Base-by-base conservation (phyloP, 2,329 filamentous ascomycete genomes). In the Cordyceps farinosa region DNA sequence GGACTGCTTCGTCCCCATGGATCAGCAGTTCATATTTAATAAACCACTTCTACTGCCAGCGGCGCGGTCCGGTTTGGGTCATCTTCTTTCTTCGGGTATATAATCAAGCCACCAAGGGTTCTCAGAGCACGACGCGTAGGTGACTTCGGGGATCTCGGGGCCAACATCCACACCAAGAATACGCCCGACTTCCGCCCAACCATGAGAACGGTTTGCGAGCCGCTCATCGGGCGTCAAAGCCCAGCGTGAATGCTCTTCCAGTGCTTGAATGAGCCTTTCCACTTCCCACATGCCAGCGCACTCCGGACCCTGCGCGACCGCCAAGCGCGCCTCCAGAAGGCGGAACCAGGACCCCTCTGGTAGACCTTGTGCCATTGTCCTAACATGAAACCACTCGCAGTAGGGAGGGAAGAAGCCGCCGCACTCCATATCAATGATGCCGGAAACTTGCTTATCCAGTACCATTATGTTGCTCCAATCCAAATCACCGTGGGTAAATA, bases 391-490 rank as follows among this genome's bases (percentile, higher is more conserved):
- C 53, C 34, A 52, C 36, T 57, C 61, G 53, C 53, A 57, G 38
- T 62, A 57, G n/a, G 61, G 61, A 34, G 61, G 45, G 17, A 62
- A 52, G 36, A 50, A 62, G 15, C 61, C 61, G 36, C 61, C 36
- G 45, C 52, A 44, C 38, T 57, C 52, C 51, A 62, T 44, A 15
- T 57, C 61, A 36, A 62, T 57, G 8, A 62, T 57, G 17, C 53
- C 61, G 7, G 34, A 62, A 13, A 62, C 61, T 36, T 51, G 27
- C 45, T 44, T 57, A 36, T 36, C 53, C 4, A n/a, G 17, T 3
- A 57, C 53, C 44, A 62, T 62, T 30, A 62, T 57, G n/a, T 62
- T 62, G 7, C 61, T 62, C 53, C 45, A 57, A 36, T 62, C 61
- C 45, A 62, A 44, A 36, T 62, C 61, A 22, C 52, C 53, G 29